Evolutionary conservation across 2,329 filamentous ascomycete genomes (phyloP), one percentile per base, ranked within the genome.

Genomic region (Ascochyta rabiei): DNA sequence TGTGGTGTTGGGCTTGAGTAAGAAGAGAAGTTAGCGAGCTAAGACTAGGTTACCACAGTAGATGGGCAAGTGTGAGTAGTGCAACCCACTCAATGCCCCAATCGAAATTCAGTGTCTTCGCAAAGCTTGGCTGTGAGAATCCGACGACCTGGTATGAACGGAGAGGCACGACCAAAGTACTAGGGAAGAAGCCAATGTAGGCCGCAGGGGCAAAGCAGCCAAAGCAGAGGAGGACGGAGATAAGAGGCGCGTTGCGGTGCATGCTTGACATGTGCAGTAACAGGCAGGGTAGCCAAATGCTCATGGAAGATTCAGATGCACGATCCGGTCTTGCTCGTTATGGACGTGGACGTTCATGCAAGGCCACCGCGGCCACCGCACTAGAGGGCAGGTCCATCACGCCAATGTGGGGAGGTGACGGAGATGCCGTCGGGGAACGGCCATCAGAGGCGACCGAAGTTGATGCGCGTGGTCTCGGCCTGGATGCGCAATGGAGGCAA

Each of bases 91-190:
- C 15, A 18, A 46, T 45, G 21, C 8, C 28, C 34, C 15, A 35
- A 45, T 42, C 26, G 49, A 54, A 53, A 50, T 48, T 57, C 53
- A 57, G 33, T 55, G 40, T 48, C 50, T 53, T 42, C 39, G 26
- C 23, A 18, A 35, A 23, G 16, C n/a, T 42, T 46, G 46, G 52
- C n/a, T 45, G 37, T 39, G 38, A 26, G 31, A 56, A 47, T 53
- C 59, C 56, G 53, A 49, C 30, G 47, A 60, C 59, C 59, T 56
- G 56, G 59, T 59, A 62, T 48, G 37, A 34, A 13, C 23, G 47
- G 35, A 56, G 50, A 28, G 9, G 26, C 23, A 24, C 4, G 4
- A 21, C 19, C 16, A 30, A 42, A 38, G 41, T n/a, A n/a, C n/a
- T n/a, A n/a, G n/a, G n/a, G n/a, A n/a, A n/a, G n/a, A n/a, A n/a